Percentiles rank a stretch among this genome's conserved stretches.
Conservation (phyloP, 306 rosid genomes). For the Ceratonia siliqua region DNA sequence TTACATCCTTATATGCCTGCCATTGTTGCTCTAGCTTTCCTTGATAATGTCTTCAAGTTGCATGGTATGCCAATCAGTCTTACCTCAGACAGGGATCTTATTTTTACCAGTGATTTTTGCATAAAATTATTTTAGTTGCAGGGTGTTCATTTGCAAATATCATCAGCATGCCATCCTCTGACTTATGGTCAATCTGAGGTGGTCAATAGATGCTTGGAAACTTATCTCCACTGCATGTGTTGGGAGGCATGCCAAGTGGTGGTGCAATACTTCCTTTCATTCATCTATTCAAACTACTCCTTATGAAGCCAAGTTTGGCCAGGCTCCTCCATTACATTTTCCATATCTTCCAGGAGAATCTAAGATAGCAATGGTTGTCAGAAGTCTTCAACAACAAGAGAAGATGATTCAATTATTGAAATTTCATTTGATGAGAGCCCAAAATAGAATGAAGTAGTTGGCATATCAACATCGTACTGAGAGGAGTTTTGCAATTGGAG, state of each 20-base stretch:
- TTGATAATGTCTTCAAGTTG: background rate
- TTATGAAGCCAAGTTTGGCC: background rate
- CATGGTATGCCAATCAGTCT: too few species aligned
- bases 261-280: background rate
- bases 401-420: background rate
- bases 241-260: background rate
- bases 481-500: background rate
- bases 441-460: background rate
- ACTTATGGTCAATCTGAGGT: background rate
- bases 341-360: background rate
- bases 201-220: background rate
- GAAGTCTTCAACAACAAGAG: background rate
- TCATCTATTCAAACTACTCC: background rate
- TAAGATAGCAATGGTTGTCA: background rate
- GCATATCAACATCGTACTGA: background rate
- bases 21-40: background rate
- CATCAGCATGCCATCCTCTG: background rate
- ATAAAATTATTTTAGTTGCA: background rate
- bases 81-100: background rate
- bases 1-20: background rate
- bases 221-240: background rate
- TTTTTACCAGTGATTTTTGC: background rate
- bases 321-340: background rate
- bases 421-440: background rate
- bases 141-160: background rate